Evolutionary conservation across 306 rosid species (phyloP).

Genomic region (Prunus fruticosa): DNA sequence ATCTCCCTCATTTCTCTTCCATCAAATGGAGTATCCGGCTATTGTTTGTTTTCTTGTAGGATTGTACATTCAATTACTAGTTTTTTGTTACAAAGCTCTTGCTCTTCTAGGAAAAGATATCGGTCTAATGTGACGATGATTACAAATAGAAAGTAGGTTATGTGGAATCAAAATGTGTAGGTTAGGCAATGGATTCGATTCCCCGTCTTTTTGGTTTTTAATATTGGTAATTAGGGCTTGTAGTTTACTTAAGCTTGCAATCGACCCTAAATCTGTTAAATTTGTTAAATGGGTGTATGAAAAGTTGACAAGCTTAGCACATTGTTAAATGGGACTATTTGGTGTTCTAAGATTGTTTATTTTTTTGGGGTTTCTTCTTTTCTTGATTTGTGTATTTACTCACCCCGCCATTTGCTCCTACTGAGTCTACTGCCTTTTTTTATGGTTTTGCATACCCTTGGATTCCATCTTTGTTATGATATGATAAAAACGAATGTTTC

Average conservation of each 20-base stretch:
- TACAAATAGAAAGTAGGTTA: background rate
- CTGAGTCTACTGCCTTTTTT: background rate
- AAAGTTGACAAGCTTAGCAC: too few relatives aligned
- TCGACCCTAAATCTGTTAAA: too few relatives aligned
- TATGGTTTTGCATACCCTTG: background rate
- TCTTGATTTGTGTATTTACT: constrained; percentile 25
- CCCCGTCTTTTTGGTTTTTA: too few relatives aligned
- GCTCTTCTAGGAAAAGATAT: background rate
- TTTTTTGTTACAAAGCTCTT: background rate
- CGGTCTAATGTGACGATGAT: background rate
- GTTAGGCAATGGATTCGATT: too few relatives aligned
- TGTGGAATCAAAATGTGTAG: too few relatives aligned
- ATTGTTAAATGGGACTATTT: background rate
- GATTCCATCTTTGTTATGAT: background rate
- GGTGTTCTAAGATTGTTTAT: background rate
- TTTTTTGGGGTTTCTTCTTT: background rate
- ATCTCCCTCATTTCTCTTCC: background rate
- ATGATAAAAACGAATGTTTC: background rate
- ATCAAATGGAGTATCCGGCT: background rate
- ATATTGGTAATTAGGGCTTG: too few relatives aligned
- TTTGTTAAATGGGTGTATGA: too few relatives aligned
- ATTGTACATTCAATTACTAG: background rate
- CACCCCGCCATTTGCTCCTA: background rate
- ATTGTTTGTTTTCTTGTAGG: background rate
- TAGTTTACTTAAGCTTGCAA: too few relatives aligned